A percentile compares a stretch with the other conserved stretches of the same genome.
These are phyloP conservation scores for Aaosphaeria pasadenensis DNA, from an alignment of 2,329 filamentous ascomycete species.

Conservation along the genomic window DNA sequence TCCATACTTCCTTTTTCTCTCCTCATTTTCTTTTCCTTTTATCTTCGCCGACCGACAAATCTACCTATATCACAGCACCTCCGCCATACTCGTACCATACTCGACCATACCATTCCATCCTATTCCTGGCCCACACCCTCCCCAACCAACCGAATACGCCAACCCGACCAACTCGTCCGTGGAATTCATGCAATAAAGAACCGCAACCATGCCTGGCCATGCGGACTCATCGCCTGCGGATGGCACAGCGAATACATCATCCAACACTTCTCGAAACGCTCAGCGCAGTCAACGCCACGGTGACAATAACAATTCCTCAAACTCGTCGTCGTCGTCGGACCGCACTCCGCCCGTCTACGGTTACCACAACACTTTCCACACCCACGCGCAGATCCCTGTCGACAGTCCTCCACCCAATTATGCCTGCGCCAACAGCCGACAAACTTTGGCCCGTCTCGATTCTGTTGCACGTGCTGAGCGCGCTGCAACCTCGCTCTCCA, in stretches of 20 bases:
- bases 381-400: slow-evolving; percentile 26
- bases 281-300: not conserved
- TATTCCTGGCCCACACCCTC: no score
- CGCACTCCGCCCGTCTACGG: slow-evolving; percentile 31
- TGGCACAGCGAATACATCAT: not conserved
- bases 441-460: slow-evolving; percentile 17
- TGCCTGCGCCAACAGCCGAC: slow-evolving; percentile 19
- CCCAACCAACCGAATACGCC: not conserved
- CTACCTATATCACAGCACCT: no score
- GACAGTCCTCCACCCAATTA: slow-evolving; percentile 31
- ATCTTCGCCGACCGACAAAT: no score
- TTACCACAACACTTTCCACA: slow-evolving; percentile 44
- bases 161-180: not conserved
- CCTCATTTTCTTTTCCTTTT: no score
- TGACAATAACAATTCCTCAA: not conserved
- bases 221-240: not conserved
- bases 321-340: slow-evolving; percentile 9
- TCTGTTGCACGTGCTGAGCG: slow-evolving; percentile 17
- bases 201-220: not conserved
- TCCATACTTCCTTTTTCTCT: no score
- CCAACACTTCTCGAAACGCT: not conserved
- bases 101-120: no score
- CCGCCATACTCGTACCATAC: no score
- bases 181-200: not conserved
- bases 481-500: slow-evolving; percentile 2